Conservation (phyloP, 345 rosid species). For the Nasturtium officinale region DNA sequence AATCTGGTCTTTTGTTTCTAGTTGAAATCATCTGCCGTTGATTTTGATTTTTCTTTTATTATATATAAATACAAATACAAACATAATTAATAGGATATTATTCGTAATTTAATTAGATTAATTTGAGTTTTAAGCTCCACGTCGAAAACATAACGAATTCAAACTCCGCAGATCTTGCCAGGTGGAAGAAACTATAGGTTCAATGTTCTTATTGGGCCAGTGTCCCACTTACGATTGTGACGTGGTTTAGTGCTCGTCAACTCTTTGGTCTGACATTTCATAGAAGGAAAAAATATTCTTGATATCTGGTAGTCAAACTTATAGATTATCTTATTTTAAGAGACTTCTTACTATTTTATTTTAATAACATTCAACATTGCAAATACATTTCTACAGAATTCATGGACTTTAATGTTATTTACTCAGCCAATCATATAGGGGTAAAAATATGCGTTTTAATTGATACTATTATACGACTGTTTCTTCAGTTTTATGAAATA, state of each 20-base stretch:
- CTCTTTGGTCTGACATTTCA: conserved; percentile 34
- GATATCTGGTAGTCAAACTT: conserved; percentile 7
- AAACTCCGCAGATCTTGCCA: conserved; percentile 38
- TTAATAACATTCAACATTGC: background rate
- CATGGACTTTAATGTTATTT: too few species aligned
- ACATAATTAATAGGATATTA: background rate
- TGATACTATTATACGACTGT: too few species aligned
- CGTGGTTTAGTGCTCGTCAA: conserved; percentile 42
- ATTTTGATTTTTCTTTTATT: conserved; percentile 32
- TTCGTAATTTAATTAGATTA: background rate
- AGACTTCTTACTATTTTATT: background rate
- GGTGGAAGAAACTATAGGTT: conserved; percentile 21
- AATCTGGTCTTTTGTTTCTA: conserved; percentile 46
- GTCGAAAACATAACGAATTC: conserved; percentile 26
- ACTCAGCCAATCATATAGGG: too few species aligned
- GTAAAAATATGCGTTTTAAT: too few species aligned
- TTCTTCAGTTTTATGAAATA: too few species aligned
- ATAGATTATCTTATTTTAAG: background rate
- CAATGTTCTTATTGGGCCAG: conserved; percentile 11
- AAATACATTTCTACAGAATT: background rate
- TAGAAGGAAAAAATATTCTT: background rate
- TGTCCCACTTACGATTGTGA: conserved; percentile 24
- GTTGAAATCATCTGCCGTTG: conserved; percentile 24
- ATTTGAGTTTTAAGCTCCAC: conserved; percentile 31
- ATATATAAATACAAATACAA: background rate